phyloP scores from a whole-genome alignment of 169 alveolate species.

The Prorocentrum cordatum region DNA sequence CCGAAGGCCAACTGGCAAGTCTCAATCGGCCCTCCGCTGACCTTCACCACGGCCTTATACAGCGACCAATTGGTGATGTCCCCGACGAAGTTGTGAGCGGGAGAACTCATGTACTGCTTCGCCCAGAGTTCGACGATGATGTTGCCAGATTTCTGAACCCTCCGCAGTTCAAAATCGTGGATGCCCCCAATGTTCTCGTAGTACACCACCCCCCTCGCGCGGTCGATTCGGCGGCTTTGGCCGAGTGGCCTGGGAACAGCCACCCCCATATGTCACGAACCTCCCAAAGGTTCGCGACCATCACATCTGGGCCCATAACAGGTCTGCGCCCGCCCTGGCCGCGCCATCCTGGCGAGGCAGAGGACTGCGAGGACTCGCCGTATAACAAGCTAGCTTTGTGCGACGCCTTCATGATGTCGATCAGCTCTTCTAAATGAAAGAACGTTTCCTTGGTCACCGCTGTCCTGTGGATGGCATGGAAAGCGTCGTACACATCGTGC shows the following conservation, averaged over 20 bases:
- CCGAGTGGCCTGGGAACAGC: neutral
- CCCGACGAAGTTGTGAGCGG: no score
- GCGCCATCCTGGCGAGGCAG: neutral
- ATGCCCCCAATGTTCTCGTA: neutral
- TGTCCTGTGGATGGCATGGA: neutral
- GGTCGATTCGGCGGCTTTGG: neutral
- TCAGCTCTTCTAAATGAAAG: neutral
- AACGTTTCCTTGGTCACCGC: neutral
- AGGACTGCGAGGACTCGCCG: no score
- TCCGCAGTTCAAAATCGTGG: neutral
- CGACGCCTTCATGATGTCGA: neutral
- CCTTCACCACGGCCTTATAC: no score
- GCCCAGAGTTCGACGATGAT: neutral
- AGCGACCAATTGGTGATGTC: no score
- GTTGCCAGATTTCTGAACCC: neutral
- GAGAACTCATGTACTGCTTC: neutral
- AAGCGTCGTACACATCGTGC: neutral
- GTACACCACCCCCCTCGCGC: neutral
- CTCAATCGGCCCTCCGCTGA: no score
- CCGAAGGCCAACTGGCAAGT: no score
- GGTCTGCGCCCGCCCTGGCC: no score
- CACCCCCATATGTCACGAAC: neutral
- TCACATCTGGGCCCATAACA: neutral
- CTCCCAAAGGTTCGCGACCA: neutral
- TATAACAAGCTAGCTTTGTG: no score